Percentiles rank a stretch among this genome's conserved stretches.
Evolutionary conservation across 2,329 filamentous ascomycete genomes (phyloP).

Genomic region (Hymenoscyphus linearis): DNA sequence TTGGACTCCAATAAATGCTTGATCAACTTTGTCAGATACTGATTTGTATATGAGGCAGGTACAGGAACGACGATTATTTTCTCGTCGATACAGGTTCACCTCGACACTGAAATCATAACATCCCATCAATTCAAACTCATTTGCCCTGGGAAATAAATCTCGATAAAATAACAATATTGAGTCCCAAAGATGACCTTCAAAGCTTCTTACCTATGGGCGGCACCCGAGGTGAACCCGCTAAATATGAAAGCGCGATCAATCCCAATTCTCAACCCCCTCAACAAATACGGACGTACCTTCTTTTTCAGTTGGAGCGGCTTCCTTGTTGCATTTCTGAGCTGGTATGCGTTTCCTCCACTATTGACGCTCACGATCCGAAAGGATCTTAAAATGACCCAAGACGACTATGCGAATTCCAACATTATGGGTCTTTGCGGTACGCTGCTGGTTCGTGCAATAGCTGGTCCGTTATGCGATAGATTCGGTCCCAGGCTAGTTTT

Average conservation of each 20-base stretch:
- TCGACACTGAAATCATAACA: neutral
- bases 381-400: constrained; percentile 64
- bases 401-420: constrained; percentile 79
- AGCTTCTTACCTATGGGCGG: constrained; percentile 8
- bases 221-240: constrained; percentile 55
- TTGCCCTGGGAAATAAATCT: neutral
- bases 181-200: constrained; percentile 9
- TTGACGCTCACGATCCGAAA: constrained; percentile 62
- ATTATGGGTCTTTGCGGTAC: constrained; percentile 72
- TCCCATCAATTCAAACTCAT: neutral
- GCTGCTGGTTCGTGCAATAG: constrained; percentile 66
- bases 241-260: constrained; percentile 76
- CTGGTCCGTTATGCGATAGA: constrained; percentile 76
- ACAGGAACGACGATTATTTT: neutral
- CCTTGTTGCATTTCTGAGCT: constrained; percentile 81
- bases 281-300: constrained; percentile 78
- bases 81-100: neutral
- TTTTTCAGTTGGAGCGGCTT: constrained; percentile 84
- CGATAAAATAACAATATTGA: neutral
- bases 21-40: neutral
- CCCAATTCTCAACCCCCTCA: constrained; percentile 68
- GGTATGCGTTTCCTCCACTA: constrained; percentile 84
- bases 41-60: neutral
- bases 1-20: neutral
- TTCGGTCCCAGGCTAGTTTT: constrained; percentile 78